These are phyloP conservation scores for Neurospora cerealis DNA, from an alignment of 495 filamentous ascomycete species.

Conservation along the genomic window DNA sequence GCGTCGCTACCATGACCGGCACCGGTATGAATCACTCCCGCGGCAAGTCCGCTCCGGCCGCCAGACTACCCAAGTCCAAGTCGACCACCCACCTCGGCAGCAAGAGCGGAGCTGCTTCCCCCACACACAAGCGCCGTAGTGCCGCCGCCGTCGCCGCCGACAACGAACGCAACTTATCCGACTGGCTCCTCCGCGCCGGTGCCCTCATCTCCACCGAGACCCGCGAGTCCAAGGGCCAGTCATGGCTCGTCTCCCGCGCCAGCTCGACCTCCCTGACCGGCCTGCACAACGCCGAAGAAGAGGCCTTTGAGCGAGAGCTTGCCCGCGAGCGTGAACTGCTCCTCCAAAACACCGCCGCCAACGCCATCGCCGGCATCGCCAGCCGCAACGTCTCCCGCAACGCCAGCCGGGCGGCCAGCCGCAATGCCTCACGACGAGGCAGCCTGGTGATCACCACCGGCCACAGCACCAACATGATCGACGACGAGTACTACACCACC, in stretches of 20 bases:
- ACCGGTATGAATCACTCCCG: slow-evolving; percentile 15
- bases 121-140: slow-evolving; percentile 14
- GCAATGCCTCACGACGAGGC: slow-evolving; percentile 24
- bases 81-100: slow-evolving; percentile 33
- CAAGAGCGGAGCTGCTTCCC: slow-evolving; percentile 8
- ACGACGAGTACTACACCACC: slow-evolving; percentile 20
- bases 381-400: background rate
- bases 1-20: slow-evolving; percentile 17
- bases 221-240: slow-evolving; percentile 68
- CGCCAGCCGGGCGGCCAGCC: slow-evolving; percentile 4
- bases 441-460: slow-evolving; percentile 14
- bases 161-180: slow-evolving; percentile 38
- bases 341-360: background rate
- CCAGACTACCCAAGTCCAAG: slow-evolving; percentile 32
- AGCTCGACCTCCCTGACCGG: slow-evolving; percentile 59
- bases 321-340: slow-evolving; percentile 25
- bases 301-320: slow-evolving; percentile 33
- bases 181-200: slow-evolving; percentile 69
- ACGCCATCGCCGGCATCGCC: background rate
- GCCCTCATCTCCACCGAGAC: slow-evolving; percentile 59
- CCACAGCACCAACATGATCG: slow-evolving; percentile 18
- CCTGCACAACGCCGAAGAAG: slow-evolving; percentile 38
- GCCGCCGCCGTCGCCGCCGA: background rate
- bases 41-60: slow-evolving; percentile 19
- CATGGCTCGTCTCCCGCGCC: slow-evolving; percentile 63